phyloP scores from a whole-genome alignment of 352 stramenopile species.

The Phytophthora quininea region DNA sequence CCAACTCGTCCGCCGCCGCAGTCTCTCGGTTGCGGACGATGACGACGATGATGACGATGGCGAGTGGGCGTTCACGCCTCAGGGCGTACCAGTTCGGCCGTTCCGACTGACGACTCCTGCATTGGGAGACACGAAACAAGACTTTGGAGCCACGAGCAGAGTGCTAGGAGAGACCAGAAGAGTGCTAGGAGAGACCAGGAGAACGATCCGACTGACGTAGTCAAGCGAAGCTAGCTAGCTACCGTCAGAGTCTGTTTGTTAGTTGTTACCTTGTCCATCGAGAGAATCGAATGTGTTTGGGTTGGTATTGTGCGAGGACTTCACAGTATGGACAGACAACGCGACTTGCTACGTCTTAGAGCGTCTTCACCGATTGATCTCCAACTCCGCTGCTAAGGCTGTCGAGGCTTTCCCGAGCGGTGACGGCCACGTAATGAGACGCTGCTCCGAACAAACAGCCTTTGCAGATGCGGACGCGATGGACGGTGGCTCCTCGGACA shows the following conservation, averaged over 20 bases:
- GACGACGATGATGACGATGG: constrained; percentile 36
- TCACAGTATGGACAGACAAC: neutral
- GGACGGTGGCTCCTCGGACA: constrained; percentile 42
- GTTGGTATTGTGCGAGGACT: neutral
- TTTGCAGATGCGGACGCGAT: constrained; percentile 40
- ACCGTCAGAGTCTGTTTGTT: neutral
- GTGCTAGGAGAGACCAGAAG: neutral
- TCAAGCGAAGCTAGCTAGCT: neutral
- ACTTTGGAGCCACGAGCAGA: neutral
- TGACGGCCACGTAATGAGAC: constrained; percentile 18
- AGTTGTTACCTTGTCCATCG: neutral
- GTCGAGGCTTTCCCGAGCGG: constrained; percentile 23
- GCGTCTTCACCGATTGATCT: too few relatives aligned
- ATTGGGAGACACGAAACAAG: constrained; percentile 6
- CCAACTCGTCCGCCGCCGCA: constrained; percentile 4
- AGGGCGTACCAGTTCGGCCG: constrained; percentile 32
- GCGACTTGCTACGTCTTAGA: too few relatives aligned
- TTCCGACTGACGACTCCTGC: constrained; percentile 22
- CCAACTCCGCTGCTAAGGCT: constrained; percentile 14
- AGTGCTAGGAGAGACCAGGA: neutral
- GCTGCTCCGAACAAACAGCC: constrained; percentile 21
- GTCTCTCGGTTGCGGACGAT: constrained; percentile 23
- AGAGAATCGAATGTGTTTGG: neutral
- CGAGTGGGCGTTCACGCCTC: constrained; percentile 42
- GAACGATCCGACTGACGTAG: neutral